phyloP scores from a whole-genome alignment of 495 filamentous ascomycete species.

The Penicillium lagena region DNA sequence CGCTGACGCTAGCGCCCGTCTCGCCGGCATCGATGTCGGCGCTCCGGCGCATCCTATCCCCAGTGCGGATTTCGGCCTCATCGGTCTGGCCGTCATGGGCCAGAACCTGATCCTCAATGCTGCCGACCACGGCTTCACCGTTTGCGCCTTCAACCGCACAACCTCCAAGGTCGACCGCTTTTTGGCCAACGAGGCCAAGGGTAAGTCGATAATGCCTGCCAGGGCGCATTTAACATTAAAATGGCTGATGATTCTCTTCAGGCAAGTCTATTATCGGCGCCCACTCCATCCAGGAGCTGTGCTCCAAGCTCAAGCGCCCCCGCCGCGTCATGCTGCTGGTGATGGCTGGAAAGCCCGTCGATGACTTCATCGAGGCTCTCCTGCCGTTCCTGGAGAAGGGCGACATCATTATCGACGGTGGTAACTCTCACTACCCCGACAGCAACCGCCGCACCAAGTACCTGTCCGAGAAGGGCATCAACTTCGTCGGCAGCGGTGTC shows the following conservation, averaged over 20 bases:
- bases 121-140: slow-evolving; percentile 92
- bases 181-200: slow-evolving; percentile 88
- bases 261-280: slow-evolving; percentile 91
- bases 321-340: slow-evolving; percentile 96
- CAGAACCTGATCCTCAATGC: slow-evolving; percentile 99
- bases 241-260: slow-evolving; percentile 19
- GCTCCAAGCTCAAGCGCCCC: slow-evolving; percentile 91
- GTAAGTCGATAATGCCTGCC: slow-evolving; percentile 30
- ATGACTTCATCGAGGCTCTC: slow-evolving; percentile 95
- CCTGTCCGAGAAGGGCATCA: slow-evolving; percentile 78
- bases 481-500: slow-evolving; percentile 95
- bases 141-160: slow-evolving; percentile 97
- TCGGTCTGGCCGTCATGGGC: slow-evolving; percentile 98
- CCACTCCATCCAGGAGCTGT: slow-evolving; percentile 89
- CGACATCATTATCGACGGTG: slow-evolving; percentile 98
- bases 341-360: slow-evolving; percentile 94
- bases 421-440: slow-evolving; percentile 99
- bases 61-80: slow-evolving; percentile 91
- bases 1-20: slow-evolving; percentile 73
- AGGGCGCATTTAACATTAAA: too few relatives aligned
- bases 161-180: slow-evolving; percentile 96
- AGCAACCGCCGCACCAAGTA: slow-evolving; percentile 92
- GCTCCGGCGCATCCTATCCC: slow-evolving; percentile 48
- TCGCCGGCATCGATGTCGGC: slow-evolving; percentile 78
- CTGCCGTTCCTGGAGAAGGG: slow-evolving; percentile 83